These are phyloP conservation scores for Metarhizium humberi DNA, from an alignment of 2,329 filamentous ascomycete species.

Conservation along the genomic window DNA sequence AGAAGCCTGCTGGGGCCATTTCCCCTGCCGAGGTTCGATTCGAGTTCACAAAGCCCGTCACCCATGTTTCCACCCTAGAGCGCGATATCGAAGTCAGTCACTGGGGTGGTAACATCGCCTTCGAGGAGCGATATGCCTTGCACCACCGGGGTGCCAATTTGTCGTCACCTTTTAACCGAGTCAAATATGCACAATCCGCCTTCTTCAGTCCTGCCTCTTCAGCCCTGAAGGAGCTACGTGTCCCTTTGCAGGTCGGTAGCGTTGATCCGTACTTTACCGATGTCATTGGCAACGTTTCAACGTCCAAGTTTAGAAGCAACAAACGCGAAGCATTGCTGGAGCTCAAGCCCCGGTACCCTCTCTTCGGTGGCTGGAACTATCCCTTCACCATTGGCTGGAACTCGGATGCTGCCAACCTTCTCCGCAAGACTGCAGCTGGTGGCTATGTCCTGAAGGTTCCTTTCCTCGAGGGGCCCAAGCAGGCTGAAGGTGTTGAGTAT, in stretches of 20 bases:
- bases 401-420: slow-evolving; percentile 65
- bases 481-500: slow-evolving; percentile 78
- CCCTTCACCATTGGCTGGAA: slow-evolving; percentile 97
- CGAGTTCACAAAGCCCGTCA: slow-evolving; percentile 89
- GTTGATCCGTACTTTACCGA: slow-evolving; percentile 90
- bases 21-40: slow-evolving; percentile 75
- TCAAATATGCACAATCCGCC: slow-evolving; percentile 62
- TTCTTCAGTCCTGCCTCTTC: slow-evolving; percentile 71
- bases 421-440: slow-evolving; percentile 58
- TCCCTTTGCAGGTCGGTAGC: slow-evolving; percentile 72
- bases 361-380: slow-evolving; percentile 98
- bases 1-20: slow-evolving; percentile 67
- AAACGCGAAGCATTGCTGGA: slow-evolving; percentile 75
- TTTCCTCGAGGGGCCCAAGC: slow-evolving; percentile 86
- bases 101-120: slow-evolving; percentile 94
- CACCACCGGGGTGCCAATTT: slow-evolving; percentile 79
- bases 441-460: slow-evolving; percentile 84
- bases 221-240: slow-evolving; percentile 72
- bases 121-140: slow-evolving; percentile 88
- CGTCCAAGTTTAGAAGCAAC: slow-evolving; percentile 74
- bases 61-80: slow-evolving; percentile 69
- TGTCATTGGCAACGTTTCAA: slow-evolving; percentile 94
- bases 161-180: slow-evolving; percentile 61
- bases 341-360: slow-evolving; percentile 86
- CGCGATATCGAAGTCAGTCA: slow-evolving; percentile 93